Evolutionary conservation across 2,329 filamentous ascomycete species (phyloP).

Genomic region (Teratosphaeriaceae sp.): DNA sequence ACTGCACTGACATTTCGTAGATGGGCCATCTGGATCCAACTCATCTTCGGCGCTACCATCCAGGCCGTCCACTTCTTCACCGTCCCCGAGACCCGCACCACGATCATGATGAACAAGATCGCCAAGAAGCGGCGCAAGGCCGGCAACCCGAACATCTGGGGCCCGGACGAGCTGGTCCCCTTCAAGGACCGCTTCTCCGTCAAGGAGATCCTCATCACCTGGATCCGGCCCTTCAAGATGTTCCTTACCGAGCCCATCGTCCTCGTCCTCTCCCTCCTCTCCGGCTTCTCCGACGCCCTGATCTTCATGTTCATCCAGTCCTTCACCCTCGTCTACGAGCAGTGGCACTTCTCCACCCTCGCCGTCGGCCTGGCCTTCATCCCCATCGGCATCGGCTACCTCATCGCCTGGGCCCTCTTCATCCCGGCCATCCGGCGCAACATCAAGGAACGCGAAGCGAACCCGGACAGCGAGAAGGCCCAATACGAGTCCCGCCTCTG

Average conservation of each 20-base stretch:
- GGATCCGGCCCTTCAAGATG: constrained; percentile 67
- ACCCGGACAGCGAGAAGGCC: constrained; percentile 46
- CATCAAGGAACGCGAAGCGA: constrained; percentile 38
- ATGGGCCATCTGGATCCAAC: constrained; percentile 83
- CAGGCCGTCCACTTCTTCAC: constrained; percentile 54
- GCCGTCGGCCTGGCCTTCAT: constrained; percentile 58
- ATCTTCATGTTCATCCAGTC: constrained; percentile 79
- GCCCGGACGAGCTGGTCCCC: constrained; percentile 63
- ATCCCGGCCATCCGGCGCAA: constrained; percentile 51
- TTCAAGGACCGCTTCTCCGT: constrained; percentile 34
- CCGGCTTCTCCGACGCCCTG: constrained; percentile 67
- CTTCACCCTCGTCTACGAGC: constrained; percentile 60
- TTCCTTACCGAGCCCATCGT: constrained; percentile 73
- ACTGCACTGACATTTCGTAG: constrained; percentile 21
- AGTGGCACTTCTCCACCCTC: constrained; percentile 59
- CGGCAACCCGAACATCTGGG: constrained; percentile 59
- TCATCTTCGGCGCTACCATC: constrained; percentile 69
- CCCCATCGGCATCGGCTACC: constrained; percentile 61
- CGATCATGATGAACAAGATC: constrained; percentile 71
- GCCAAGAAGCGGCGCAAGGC: constrained; percentile 65
- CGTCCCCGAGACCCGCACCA: constrained; percentile 75
- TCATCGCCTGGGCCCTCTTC: constrained; percentile 57
- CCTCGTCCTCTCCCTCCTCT: constrained; percentile 62
- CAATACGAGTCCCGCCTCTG: constrained; percentile 61
- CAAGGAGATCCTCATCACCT: constrained; percentile 47